Percentiles rank a stretch among this genome's conserved stretches.
phyloP scores from a whole-genome alignment of 495 filamentous ascomycete species.

The Penicillium dipodomyicola region DNA sequence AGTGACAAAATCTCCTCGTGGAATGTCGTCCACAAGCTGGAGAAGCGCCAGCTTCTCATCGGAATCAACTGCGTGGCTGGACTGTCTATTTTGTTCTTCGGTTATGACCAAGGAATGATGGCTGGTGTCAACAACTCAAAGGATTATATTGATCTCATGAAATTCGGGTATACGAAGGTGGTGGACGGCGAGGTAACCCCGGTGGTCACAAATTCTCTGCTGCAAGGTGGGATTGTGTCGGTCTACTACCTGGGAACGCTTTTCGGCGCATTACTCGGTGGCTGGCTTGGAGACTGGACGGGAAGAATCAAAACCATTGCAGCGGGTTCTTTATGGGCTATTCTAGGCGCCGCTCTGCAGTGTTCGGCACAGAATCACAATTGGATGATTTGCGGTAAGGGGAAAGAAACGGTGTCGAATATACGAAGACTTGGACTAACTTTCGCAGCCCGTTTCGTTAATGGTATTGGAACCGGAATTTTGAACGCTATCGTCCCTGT shows the following conservation, averaged over 20 bases:
- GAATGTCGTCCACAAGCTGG: conserved; percentile 59
- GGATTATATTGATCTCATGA: conserved; percentile 65
- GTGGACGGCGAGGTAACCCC: conserved; percentile 43
- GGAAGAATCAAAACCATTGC: conserved; percentile 63
- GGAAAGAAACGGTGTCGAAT: conserved; percentile 4
- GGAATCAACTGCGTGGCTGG: conserved; percentile 64
- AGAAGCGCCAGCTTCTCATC: conserved; percentile 62
- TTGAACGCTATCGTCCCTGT: conserved; percentile 70
- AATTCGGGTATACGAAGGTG: conserved; percentile 58
- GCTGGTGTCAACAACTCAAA: conserved; percentile 67
- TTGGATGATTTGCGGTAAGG: conserved; percentile 69
- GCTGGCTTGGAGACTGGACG: conserved; percentile 59
- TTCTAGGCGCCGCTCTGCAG: conserved; percentile 60
- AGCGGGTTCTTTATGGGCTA: conserved; percentile 53
- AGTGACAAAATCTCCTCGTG: conserved; percentile 48
- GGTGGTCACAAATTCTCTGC: conserved; percentile 57
- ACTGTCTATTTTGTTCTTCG: conserved; percentile 59
- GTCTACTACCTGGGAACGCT: conserved; percentile 72
- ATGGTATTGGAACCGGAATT: conserved; percentile 72
- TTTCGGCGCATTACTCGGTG: conserved; percentile 57
- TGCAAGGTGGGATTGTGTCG: conserved; percentile 67
- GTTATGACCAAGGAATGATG: conserved; percentile 74
- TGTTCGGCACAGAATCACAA: conserved; percentile 59
- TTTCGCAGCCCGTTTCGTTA: conserved; percentile 57
- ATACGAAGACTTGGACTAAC: conserved; percentile 4